Evolutionary conservation across 257 asterid species (phyloP), one percentile per base, ranked within the genome.

Genomic region (Paraleonurus japonicus): DNA sequence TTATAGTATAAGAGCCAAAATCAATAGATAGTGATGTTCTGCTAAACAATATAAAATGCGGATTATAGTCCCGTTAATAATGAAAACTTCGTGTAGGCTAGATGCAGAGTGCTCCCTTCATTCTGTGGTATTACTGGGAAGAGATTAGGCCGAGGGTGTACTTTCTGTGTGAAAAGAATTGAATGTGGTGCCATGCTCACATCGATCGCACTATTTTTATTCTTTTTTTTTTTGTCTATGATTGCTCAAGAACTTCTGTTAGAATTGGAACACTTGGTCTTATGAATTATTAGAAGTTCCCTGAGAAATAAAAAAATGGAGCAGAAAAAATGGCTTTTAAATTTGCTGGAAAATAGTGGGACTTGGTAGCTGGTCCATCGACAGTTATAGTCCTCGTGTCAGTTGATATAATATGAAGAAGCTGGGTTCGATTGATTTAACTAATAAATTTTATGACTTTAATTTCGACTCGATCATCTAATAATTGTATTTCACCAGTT

Each of bases 321-420:
- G 27, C 48, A 61, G 67, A 47, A n/a, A n/a, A n/a, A n/a, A n/a
- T n/a, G n/a, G n/a, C 43, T 45, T 12, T 66, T 67, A 48, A 48
- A 51, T 16, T 66, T 28, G 7, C 24, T 67, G 61, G 43, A 35
- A 35, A 35, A 1, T 35, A 35, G 43, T 35, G 11, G 51, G 50
- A 67, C 15, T 30, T 30, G 37, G 30, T 67, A 37, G 2, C 32
- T 15, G 64, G 69, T 10, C 53, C 35, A 22, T 51, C 69, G 19
- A 39, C 55, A 23, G 37, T 13, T 9, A 0, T 45, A 45, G 4
- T 45, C 51, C 19, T 45, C 15, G 19, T 33, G 37, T 13, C 59
- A 7, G 11, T 30, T 50, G 50, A 12, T 67, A 30, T 28, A 9
- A 19, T 51, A 30, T 28, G n/a, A 17, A 50, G 17, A 50, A 22